phyloP scores from a whole-genome alignment of 2,329 filamentous ascomycete genomes.

The Hirsutella rhossiliensis region DNA sequence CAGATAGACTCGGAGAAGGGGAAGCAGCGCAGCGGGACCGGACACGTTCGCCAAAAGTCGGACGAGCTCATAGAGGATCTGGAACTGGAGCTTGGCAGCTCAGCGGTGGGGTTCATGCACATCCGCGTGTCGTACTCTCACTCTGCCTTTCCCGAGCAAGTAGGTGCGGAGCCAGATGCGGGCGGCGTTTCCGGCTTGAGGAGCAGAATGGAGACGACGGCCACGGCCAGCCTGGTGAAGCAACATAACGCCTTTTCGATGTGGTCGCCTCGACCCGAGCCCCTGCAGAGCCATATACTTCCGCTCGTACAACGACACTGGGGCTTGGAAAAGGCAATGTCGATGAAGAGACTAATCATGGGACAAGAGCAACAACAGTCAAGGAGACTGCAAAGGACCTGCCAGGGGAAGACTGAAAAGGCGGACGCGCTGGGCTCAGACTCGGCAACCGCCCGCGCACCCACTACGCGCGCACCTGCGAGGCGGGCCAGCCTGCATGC shows the following conservation, averaged over 20 bases:
- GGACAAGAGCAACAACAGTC: neutral
- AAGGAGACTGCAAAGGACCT: neutral
- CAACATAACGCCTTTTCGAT: constrained; percentile 33
- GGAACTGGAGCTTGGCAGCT: constrained; percentile 41
- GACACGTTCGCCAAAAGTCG: constrained; percentile 27
- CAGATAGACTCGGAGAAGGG: constrained; percentile 15
- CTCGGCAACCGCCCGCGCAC: neutral
- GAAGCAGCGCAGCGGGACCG: constrained; percentile 1
- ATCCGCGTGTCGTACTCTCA: constrained; percentile 43
- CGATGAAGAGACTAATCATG: neutral
- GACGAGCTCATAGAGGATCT: constrained; percentile 48
- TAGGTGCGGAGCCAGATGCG: constrained; percentile 6
- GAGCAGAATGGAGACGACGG: constrained; percentile 41
- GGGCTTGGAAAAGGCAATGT: constrained; percentile 30
- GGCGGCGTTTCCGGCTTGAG: constrained; percentile 25
- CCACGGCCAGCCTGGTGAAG: constrained; percentile 33
- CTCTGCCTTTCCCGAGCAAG: constrained; percentile 36
- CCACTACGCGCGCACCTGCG: neutral
- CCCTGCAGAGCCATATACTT: constrained; percentile 25
- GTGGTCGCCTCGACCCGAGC: constrained; percentile 35
- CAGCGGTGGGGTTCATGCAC: constrained; percentile 34
- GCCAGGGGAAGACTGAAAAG: neutral
- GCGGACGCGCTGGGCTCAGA: neutral
- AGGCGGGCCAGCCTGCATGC: neutral
- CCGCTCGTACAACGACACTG: constrained; percentile 35